phyloP scores from a whole-genome alignment of 345 rosid genomes.

The Citrus australasica region DNA sequence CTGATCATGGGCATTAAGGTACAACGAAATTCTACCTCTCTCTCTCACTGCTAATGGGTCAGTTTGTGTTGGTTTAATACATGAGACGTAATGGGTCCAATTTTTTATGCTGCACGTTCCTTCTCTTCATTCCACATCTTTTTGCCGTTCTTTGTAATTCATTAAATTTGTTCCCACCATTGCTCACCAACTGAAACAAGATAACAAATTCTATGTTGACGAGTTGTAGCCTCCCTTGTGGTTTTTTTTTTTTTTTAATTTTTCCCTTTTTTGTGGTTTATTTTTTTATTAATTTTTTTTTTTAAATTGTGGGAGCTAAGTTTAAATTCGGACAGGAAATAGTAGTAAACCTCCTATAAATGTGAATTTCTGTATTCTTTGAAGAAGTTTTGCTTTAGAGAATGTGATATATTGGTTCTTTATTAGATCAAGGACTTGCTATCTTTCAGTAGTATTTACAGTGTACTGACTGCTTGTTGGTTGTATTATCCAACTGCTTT shows the following conservation, averaged over 20 bases:
- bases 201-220: conserved; percentile 22
- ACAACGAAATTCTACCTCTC: conserved; percentile 8
- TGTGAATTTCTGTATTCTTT: conserved; percentile 21
- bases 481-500: conserved; percentile 1
- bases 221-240: conserved; percentile 16
- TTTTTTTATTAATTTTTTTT: too few species aligned
- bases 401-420: not conserved
- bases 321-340: conserved; percentile 9
- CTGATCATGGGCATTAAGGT: conserved; percentile 12
- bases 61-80: conserved; percentile 16
- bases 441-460: not conserved
- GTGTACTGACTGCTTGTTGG: not conserved
- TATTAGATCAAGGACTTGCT: not conserved
- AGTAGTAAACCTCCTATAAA: conserved; percentile 8
- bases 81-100: conserved; percentile 17
- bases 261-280: not conserved
- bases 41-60: conserved; percentile 12
- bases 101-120: conserved; percentile 22
- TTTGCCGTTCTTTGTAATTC: conserved; percentile 36
- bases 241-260: not conserved
- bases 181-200: conserved; percentile 17
- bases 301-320: not conserved
- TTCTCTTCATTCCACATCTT: conserved; percentile 29
- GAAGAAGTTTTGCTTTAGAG: conserved; percentile 1
- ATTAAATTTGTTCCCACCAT: conserved; percentile 33